Evolutionary conservation across 2,329 filamentous ascomycete species (phyloP).

Genomic region (Metarhizium sp.): DNA sequence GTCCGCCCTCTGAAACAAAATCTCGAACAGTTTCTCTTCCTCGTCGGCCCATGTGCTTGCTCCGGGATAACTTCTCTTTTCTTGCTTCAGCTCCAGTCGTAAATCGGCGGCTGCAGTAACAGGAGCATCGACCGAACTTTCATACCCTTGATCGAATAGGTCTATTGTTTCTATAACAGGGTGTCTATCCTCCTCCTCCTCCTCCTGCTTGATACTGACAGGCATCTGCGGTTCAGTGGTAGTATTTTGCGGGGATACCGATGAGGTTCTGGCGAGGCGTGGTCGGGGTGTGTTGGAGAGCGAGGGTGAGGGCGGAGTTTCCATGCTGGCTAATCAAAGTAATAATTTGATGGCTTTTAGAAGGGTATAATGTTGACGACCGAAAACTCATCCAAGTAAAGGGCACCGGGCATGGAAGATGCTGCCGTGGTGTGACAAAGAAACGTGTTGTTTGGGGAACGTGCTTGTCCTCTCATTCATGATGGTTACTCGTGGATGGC

Average conservation of each 20-base stretch:
- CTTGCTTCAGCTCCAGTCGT: slow-evolving; percentile 29
- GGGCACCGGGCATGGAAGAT: not conserved
- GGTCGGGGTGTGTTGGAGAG: not conserved
- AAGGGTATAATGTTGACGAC: not conserved
- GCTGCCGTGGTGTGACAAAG: not conserved
- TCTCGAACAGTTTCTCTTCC: slow-evolving; percentile 35
- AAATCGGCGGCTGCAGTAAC: not conserved
- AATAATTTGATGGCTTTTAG: not conserved
- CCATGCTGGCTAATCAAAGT: not conserved
- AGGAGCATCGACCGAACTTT: slow-evolving; percentile 1
- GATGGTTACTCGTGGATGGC: not conserved
- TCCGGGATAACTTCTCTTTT: slow-evolving; percentile 31
- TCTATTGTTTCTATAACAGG: not conserved
- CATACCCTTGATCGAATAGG: slow-evolving; percentile 7
- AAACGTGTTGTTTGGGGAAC: not conserved
- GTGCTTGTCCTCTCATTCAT: not conserved
- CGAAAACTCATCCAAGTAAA: not conserved
- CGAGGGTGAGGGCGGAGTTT: not conserved
- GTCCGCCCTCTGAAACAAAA: slow-evolving; percentile 31
- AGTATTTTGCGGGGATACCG: not conserved
- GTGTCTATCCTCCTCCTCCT: slow-evolving; percentile 1
- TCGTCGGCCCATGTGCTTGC: slow-evolving; percentile 40
- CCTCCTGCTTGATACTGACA: slow-evolving; percentile 4
- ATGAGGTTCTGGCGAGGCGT: not conserved
- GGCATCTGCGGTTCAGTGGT: not conserved